A percentile compares a stretch with the other conserved stretches of the same genome.
Evolutionary conservation across 2,329 filamentous ascomycete genomes (phyloP).

Genomic region (Colletotrichum tanaceti): DNA sequence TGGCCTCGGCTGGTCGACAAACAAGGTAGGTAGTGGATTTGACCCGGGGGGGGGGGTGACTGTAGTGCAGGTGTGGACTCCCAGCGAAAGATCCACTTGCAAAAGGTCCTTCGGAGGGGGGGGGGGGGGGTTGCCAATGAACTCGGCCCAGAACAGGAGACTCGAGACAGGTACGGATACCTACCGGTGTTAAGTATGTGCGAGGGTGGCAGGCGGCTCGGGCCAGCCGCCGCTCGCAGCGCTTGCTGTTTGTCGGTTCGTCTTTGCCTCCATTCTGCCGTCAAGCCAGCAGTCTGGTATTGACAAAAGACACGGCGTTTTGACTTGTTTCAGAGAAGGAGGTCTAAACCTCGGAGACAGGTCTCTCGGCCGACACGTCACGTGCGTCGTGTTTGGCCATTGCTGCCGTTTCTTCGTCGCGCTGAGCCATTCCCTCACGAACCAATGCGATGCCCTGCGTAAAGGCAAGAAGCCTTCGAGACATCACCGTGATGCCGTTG

Average conservation of each 20-base stretch:
- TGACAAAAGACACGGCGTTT: conserved; percentile 8
- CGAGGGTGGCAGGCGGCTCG: conserved; percentile 29
- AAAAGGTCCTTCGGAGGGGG: conserved; percentile 33
- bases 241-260: conserved; percentile 21
- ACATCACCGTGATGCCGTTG: conserved; percentile 8
- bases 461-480: conserved; percentile 32
- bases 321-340: conserved; percentile 27
- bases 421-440: conserved; percentile 1
- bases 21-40: no score
- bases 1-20: conserved; percentile 24
- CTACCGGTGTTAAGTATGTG: conserved; percentile 5
- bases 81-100: conserved; percentile 25
- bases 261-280: conserved; percentile 15
- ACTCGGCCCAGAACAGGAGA: conserved; percentile 6
- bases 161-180: no score
- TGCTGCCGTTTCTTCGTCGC: neutral
- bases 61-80: no score
- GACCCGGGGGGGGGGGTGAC: no score
- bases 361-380: conserved; percentile 37
- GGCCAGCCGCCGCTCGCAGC: conserved; percentile 21
- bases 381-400: conserved; percentile 26
- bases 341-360: conserved; percentile 7
- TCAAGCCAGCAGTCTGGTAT: neutral
- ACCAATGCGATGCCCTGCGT: conserved; percentile 31
- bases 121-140: conserved; percentile 31